Percentiles rank a stretch among this genome's conserved stretches.
Evolutionary conservation across 2,329 filamentous ascomycete species (phyloP).

Genomic region (Tolypocladium amazonense): DNA sequence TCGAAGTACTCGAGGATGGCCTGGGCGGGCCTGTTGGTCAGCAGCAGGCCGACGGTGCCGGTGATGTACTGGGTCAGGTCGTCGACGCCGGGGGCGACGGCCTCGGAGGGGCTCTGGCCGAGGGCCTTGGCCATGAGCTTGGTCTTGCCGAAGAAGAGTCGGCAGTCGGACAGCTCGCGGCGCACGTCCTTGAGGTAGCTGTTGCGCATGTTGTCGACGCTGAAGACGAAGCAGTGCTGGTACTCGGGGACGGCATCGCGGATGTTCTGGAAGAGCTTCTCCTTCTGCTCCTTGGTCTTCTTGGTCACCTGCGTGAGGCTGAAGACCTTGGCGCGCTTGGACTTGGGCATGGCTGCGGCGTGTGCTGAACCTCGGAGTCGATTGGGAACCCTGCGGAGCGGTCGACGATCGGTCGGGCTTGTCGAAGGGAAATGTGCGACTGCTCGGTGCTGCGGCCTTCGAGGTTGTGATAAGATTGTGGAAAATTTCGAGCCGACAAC

Average conservation of each 20-base stretch:
- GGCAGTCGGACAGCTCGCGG: constrained; percentile 66
- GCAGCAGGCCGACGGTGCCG: constrained; percentile 82
- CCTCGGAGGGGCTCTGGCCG: constrained; percentile 65
- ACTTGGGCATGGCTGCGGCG: constrained; percentile 70
- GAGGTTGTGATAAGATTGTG: constrained; percentile 18
- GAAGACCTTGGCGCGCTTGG: constrained; percentile 81
- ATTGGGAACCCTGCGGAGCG: not conserved
- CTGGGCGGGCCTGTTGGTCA: constrained; percentile 66
- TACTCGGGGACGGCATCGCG: constrained; percentile 77
- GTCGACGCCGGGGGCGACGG: constrained; percentile 70
- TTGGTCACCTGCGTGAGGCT: constrained; percentile 87
- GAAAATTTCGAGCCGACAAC: constrained; percentile 13
- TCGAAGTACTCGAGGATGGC: constrained; percentile 65
- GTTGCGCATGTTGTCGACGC: constrained; percentile 96
- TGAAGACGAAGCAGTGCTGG: constrained; percentile 87
- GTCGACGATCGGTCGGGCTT: not conserved
- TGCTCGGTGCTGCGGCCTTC: not conserved
- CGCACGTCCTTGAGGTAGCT: constrained; percentile 88
- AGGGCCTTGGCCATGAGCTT: constrained; percentile 98
- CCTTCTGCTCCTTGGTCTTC: constrained; percentile 86
- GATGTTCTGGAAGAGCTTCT: constrained; percentile 79
- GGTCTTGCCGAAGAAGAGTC: constrained; percentile 97
- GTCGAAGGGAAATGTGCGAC: constrained; percentile 1
- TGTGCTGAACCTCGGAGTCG: constrained; percentile 2
- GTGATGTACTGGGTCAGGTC: constrained; percentile 57